These are phyloP conservation scores for Aspergillaceae sp. DNA, from an alignment of 2,329 filamentous ascomycete genomes.

Conservation along the genomic window DNA sequence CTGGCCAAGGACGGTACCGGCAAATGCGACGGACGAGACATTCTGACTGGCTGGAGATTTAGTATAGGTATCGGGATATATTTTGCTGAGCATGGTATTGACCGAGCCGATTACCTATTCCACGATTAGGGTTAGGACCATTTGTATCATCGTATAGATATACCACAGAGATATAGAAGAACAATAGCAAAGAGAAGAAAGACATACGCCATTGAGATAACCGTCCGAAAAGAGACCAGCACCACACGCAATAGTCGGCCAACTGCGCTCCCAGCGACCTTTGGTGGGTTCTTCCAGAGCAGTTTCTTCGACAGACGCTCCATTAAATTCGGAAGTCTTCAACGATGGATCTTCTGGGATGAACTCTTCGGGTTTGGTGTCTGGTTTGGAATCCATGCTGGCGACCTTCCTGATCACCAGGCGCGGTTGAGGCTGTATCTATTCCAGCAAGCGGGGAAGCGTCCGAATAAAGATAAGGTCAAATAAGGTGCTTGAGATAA, in stretches of 20 bases:
- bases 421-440: no score
- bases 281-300: slow-evolving; percentile 24
- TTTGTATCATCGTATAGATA: not conserved
- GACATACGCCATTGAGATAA: slow-evolving; percentile 72
- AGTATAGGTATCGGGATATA: slow-evolving; percentile 65
- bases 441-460: no score
- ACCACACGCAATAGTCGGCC: slow-evolving; percentile 78
- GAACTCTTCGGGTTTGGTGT: not conserved
- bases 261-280: slow-evolving; percentile 46
- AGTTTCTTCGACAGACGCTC: slow-evolving; percentile 10
- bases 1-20: slow-evolving; percentile 75
- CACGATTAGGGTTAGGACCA: not conserved
- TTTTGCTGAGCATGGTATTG: slow-evolving; percentile 59
- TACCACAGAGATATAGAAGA: not conserved
- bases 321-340: slow-evolving; percentile 1
- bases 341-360: not conserved
- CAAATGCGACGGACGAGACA: slow-evolving; percentile 75
- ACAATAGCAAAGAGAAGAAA: not conserved
- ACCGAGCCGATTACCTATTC: slow-evolving; percentile 75
- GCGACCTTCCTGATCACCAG: no score
- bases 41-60: slow-evolving; percentile 62
- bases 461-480: no score
- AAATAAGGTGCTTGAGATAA: no score
- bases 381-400: not conserved
- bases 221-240: slow-evolving; percentile 87